phyloP scores from a whole-genome alignment of 1,139 yeast genomes.

The Hyphopichia buzzinii region DNA sequence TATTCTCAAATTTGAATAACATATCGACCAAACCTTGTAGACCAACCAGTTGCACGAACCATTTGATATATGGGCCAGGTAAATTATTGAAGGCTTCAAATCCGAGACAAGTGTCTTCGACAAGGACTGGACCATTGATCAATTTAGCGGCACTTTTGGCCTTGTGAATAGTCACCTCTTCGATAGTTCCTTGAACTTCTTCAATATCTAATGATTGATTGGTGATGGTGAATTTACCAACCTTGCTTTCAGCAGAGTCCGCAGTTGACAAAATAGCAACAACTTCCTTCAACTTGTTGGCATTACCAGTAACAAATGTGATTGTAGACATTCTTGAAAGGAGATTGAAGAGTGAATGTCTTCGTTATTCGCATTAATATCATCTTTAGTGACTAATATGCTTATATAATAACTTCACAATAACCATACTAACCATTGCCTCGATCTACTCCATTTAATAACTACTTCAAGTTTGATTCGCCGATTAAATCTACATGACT shows the following conservation, averaged over 20 bases:
- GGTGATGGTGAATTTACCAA: constrained; percentile 54
- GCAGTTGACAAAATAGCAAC: constrained; percentile 57
- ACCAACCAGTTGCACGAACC: constrained; percentile 80
- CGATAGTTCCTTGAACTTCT: constrained; percentile 87
- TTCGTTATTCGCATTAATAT: no score
- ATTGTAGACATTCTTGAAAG: constrained; percentile 21
- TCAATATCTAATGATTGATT: constrained; percentile 74
- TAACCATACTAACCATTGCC: no score
- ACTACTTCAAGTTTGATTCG: no score
- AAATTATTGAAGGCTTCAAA: constrained; percentile 74
- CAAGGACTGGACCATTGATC: constrained; percentile 73
- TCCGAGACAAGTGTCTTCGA: constrained; percentile 91
- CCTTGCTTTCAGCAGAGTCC: constrained; percentile 20
- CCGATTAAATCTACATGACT: no score
- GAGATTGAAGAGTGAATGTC: neutral
- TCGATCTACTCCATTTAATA: no score
- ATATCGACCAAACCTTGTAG: constrained; percentile 71
- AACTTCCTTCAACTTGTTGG: constrained; percentile 83
- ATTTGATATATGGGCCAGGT: constrained; percentile 91
- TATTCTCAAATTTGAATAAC: constrained; percentile 78
- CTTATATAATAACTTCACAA: no score
- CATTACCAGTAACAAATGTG: constrained; percentile 84
- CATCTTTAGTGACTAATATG: no score
- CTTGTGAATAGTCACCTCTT: constrained; percentile 79
- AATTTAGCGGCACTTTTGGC: constrained; percentile 71